Evolutionary conservation across 768 basidiomycete genomes (phyloP), one percentile per base, ranked within the genome.

Genomic region (Sutorius australiensis): DNA sequence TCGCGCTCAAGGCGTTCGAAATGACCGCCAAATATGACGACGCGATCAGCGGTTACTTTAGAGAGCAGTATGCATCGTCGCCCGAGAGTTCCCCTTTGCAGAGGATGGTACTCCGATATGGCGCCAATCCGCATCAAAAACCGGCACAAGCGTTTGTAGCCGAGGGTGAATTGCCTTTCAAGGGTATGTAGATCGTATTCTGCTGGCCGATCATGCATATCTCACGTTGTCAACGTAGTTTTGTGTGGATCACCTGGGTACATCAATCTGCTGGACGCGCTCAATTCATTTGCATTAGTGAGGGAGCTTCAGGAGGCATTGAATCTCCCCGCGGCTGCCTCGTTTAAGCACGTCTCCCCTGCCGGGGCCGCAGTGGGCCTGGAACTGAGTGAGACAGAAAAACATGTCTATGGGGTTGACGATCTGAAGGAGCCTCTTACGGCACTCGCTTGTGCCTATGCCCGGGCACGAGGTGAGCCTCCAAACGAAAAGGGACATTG

Each of bases 341-440:
- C 95, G 1, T 99, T 98, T 85, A 99, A 99, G 75, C 97, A 99
- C 66, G 97, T 99, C 54, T 98, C 95, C 16, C 97, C 97, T 11
- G 97, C 97, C 2, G 97, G 97, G 46, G 94, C 91, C 6, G 97
- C 95, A 27, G 91, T 98, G 12, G 95, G 94, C 21, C 68, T 97
- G 51, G 82, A 82, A 65, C 79, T 99, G 40, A 79, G 84, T 60
- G 86, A 89, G 28, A 80, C 77, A 0, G 95, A 98, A 72, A 92
- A 94, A 65, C 85, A 89, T 61, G 95, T 98, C 1, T 98, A 98
- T 58, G 95, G 93, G 3, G 95, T 97, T 0, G 94, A 98, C 34
- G 97, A 98, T 62, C 77, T 98, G 53, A 95, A 93, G 66, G 90
- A 92, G 65, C 79, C 87, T 24, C 76, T 99, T 30, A 93, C 94